Base-by-base conservation (phyloP, 1,284 basidiomycete genomes). In the Coriolopsis trogii region DNA sequence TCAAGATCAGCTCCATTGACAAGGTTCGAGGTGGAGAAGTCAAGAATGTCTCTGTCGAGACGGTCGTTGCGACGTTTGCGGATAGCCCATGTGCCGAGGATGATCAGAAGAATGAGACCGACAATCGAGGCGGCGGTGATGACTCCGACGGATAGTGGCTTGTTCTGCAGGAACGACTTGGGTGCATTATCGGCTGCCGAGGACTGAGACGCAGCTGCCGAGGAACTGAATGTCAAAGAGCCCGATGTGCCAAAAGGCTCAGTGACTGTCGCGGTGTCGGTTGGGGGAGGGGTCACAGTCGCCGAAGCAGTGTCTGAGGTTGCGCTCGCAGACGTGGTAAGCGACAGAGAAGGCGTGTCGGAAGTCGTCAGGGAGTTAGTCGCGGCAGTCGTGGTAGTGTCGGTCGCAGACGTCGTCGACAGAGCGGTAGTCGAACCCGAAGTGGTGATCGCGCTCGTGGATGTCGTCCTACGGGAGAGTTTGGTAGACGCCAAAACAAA, bases 131-230 rank as follows among this genome's bases (percentile, higher is more conserved):
- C 73, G n/a, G 84, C 53, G 20, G 73, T 70, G 56, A 89, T 85
- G 12, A 87, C 74, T 13, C 78, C 68, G 7, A 80, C 80, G 28
- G 79, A 78, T 20, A 84, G 71, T 12, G 78, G 72, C 66, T 83
- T 86, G 68, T 89, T 85, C 54, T 81, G 67, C 37, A 88, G 63
- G 70, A 89, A 89, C 18, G 74, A 64, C 18, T 39, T 28, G 13
- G 37, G 10, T 5, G 41, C n/a, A 9, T 18, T n/a, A 13, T 37
- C 46, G 18, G 38, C 20, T 0, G 46, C 40, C 1, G 59, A 26
- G 16, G 65, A 44, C 1, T 59, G 36, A 8, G 63, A 40, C 4
- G 53, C 34, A 6, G 66, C 37, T 15, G 58, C 39, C 6, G 63
- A 44, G 10, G 53, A n/a, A n/a, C n/a, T n/a, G n/a, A n/a, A n/a